Evolutionary conservation across 352 stramenopile genomes (phyloP).

Genomic region (Globisporangium canariense): DNA sequence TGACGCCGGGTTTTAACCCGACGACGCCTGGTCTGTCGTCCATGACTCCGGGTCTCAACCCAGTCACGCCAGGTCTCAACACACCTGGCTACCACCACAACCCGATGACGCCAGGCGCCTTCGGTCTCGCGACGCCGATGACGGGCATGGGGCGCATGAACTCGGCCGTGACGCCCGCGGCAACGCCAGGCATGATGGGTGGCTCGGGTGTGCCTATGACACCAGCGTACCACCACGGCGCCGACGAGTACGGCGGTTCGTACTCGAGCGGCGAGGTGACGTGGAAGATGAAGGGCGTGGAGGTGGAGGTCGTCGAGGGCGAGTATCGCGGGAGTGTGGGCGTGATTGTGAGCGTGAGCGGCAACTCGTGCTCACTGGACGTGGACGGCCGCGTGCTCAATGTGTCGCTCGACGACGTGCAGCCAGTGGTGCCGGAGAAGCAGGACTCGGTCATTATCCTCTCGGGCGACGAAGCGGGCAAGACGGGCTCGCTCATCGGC

Average conservation of each 20-base stretch:
- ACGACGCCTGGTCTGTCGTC: conserved; percentile 74
- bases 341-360: conserved; percentile 69
- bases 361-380: conserved; percentile 76
- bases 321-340: conserved; percentile 69
- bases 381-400: conserved; percentile 69
- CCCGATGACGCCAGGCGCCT: conserved; percentile 84
- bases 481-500: conserved; percentile 82
- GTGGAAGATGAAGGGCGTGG: conserved; percentile 88
- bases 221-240: conserved; percentile 59
- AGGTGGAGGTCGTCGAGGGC: conserved; percentile 70
- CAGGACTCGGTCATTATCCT: conserved; percentile 87
- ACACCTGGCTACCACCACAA: conserved; percentile 85
- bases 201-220: conserved; percentile 70
- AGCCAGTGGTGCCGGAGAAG: conserved; percentile 81
- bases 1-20: conserved; percentile 87
- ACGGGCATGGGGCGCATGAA: conserved; percentile 57
- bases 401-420: conserved; percentile 62
- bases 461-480: conserved; percentile 80
- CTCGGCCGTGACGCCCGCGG: conserved; percentile 57
- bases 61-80: conserved; percentile 76
- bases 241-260: conserved; percentile 37
- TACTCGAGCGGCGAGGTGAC: conserved; percentile 60
- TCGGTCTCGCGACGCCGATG: conserved; percentile 66
- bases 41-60: conserved; percentile 81
- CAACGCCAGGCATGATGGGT: conserved; percentile 72